A percentile compares a stretch with the other conserved stretches of the same genome.
Evolutionary conservation across 75 land plant genomes (phyloP).

Genomic region (Cupressus sempervirens): DNA sequence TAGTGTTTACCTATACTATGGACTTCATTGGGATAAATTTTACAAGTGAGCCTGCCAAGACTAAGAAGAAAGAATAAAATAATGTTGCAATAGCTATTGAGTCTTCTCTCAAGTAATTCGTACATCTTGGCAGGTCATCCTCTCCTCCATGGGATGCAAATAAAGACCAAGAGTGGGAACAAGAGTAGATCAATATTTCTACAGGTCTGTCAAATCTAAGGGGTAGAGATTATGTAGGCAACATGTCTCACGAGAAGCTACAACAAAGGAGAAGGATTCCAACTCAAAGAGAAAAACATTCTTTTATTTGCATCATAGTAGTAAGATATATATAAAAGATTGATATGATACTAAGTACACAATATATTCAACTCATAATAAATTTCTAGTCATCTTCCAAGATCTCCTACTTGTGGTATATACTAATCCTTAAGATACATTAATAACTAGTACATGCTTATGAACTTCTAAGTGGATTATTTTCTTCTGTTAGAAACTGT

Average conservation of each 20-base stretch:
- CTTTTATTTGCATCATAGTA: no score
- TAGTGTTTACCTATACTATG: no score
- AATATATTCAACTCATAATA: no score
- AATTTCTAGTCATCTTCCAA: no score
- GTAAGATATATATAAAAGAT: no score
- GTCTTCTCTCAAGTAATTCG: slow-evolving; percentile 28
- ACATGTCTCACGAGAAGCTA: slow-evolving; percentile 3
- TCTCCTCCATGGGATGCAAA: slow-evolving; percentile 20
- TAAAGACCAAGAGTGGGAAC: slow-evolving; percentile 40
- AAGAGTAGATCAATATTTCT: slow-evolving; percentile 50
- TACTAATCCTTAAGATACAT: no score
- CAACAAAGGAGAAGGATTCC: slow-evolving; percentile 13
- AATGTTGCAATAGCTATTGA: slow-evolving; percentile 47
- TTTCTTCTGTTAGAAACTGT: no score
- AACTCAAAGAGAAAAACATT: slow-evolving; percentile 9
- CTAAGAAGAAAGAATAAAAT: slow-evolving; percentile 46
- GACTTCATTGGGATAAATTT: no score
- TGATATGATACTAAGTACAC: no score
- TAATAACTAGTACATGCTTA: no score
- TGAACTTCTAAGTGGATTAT: no score
- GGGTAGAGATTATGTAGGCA: slow-evolving; percentile 8
- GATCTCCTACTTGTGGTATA: no score
- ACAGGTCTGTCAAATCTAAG: slow-evolving; percentile 31
- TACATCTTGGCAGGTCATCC: slow-evolving; percentile 15
- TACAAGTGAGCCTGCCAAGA: slow-evolving; percentile 42